Base-by-base conservation (phyloP, 1,284 basidiomycete genomes). In the Cronartium quercuum region DNA sequence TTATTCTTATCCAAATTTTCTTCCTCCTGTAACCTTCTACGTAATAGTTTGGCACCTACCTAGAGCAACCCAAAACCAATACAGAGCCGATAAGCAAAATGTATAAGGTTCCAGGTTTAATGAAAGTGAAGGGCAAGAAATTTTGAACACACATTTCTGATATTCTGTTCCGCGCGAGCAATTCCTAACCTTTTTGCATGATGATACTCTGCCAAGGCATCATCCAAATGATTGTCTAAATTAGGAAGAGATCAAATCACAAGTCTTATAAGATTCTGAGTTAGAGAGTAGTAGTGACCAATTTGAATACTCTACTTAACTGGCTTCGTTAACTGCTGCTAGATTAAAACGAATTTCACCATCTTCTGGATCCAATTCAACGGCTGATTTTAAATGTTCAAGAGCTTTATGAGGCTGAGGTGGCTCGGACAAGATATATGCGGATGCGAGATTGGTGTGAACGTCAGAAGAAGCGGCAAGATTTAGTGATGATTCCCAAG, bases 261-360 rank as follows among this genome's bases (percentile, higher is more conserved):
- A 60, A 13, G 6, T 10, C 38, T 18, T 55, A 12, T 47, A 2
- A n/a, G n/a, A 12, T 47, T 47, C 1, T 12, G 10, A 47, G 42
- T 47, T n/a, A 51, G 15, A 10, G 47, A 10, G 18, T 51, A n/a
- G 6, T 18, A 61, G 60, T 34, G 60, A 15, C 47, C 2, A 21
- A 15, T 51, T 51, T 44, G 40, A 42, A 41, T 18, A 47, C 15
- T 21, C 15, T 15, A 73, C 69, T 61, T 21, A 42, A 74, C 70
- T 74, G 21, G 70, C 70, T 74, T 74, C 70, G 42, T 74, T 74
- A 3, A 74, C 64, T 38, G 64, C 70, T 18, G 61, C 70, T 12
- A 74, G 55, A 60, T 74, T 74, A 57, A 74, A 74, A 34, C 70
- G 37, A 13, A 74, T 74, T 66, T 74, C 70, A 15, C 63, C 63